Conservation (phyloP, 2,329 filamentous ascomycete species). For the Colletotrichum tanaceti region DNA sequence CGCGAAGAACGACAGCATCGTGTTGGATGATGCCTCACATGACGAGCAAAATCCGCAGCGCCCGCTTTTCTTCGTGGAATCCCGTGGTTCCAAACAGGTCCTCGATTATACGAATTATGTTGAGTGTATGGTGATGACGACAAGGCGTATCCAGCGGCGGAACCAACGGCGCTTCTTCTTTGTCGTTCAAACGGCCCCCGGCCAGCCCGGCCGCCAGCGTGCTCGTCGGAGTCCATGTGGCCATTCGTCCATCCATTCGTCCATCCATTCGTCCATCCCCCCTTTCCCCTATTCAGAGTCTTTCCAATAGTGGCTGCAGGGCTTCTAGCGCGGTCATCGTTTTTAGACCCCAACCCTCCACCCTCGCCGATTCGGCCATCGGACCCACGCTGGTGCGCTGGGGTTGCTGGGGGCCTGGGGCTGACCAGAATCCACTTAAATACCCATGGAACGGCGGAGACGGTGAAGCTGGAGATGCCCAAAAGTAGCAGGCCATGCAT, state of each 20-base stretch:
- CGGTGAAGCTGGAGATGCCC: constrained; percentile 20
- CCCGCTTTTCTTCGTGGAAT: constrained; percentile 35
- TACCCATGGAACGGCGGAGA: constrained; percentile 31
- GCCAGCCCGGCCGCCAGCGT: constrained; percentile 10
- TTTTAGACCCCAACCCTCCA: constrained; percentile 16
- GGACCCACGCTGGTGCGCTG: constrained; percentile 29
- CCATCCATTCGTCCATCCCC: too few species aligned
- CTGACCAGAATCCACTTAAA: constrained; percentile 33
- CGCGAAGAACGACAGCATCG: constrained; percentile 27
- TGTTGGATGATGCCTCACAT: constrained; percentile 39
- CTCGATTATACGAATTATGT: not conserved
- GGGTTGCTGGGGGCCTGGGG: constrained; percentile 20
- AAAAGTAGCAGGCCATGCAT: constrained; percentile 24
- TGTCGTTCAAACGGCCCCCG: not conserved
- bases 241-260: not conserved
- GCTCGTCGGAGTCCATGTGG: constrained; percentile 7
- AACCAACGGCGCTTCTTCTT: constrained; percentile 15
- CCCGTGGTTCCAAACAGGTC: constrained; percentile 15
- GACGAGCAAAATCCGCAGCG: constrained; percentile 37
- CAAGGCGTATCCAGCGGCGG: constrained; percentile 20
- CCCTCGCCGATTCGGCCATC: constrained; percentile 24
- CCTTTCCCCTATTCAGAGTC: constrained; percentile 19
- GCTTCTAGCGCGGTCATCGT: constrained; percentile 23
- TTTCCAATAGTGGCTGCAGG: constrained; percentile 40
- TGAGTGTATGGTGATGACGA: not conserved